Evolutionary conservation across 805 yeast species (phyloP).

Genomic region (Zygosaccharomyces kombuchaensis): DNA sequence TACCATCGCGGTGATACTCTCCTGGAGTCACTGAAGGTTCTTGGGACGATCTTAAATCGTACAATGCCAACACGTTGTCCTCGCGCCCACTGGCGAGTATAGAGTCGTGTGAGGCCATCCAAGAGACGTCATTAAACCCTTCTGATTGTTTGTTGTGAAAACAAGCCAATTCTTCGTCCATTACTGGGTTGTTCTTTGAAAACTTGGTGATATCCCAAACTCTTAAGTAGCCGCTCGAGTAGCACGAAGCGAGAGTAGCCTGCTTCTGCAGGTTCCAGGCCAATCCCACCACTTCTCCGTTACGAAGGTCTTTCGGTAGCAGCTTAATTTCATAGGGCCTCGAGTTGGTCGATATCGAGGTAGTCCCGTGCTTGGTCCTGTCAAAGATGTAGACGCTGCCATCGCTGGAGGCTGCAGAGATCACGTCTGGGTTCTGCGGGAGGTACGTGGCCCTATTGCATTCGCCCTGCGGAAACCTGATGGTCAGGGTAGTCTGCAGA

Average conservation of each 20-base stretch:
- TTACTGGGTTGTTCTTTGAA: constrained; percentile 24
- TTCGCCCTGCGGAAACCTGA: constrained; percentile 44
- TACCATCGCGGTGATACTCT: constrained; percentile 34
- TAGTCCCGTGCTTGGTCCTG: constrained; percentile 70
- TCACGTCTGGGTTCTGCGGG: constrained; percentile 83
- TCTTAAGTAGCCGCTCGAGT: constrained; percentile 59
- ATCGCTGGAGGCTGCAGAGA: constrained; percentile 63
- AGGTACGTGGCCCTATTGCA: constrained; percentile 67
- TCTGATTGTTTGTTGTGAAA: constrained; percentile 31
- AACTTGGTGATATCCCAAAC: constrained; percentile 62
- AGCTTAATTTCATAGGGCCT: constrained; percentile 21
- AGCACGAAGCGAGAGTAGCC: constrained; percentile 57
- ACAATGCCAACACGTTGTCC: constrained; percentile 44
- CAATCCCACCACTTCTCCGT: constrained; percentile 61
- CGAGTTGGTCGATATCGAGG: constrained; percentile 23
- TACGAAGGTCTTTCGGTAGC: constrained; percentile 11
- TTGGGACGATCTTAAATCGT: constrained; percentile 46
- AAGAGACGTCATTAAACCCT: constrained; percentile 70
- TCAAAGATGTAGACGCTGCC: constrained; percentile 72
- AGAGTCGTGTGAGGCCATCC: constrained; percentile 59
- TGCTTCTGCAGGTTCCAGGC: constrained; percentile 67
- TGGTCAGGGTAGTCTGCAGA: constrained; percentile 24
- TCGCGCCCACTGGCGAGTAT: constrained; percentile 69
- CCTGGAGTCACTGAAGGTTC: constrained; percentile 8
- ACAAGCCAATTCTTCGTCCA: constrained; percentile 23